A percentile compares a stretch with the other conserved stretches of the same genome.
These are phyloP conservation scores for Aplosporella prunicola DNA, from an alignment of 2,329 filamentous ascomycete genomes.

Conservation along the genomic window DNA sequence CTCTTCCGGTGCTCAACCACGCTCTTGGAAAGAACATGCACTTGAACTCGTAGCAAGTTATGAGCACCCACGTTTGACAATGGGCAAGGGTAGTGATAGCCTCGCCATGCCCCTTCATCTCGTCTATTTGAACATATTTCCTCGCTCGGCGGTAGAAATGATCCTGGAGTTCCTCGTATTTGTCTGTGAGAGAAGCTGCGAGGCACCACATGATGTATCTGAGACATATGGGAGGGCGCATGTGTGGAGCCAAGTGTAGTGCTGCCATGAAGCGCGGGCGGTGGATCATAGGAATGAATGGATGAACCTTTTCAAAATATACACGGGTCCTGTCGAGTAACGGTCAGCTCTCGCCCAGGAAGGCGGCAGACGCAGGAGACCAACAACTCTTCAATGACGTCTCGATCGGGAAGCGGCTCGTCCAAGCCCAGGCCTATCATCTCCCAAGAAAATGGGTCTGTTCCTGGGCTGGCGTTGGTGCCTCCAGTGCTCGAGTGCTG, in stretches of 20 bases:
- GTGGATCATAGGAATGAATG: slow-evolving; percentile 80
- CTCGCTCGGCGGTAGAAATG: slow-evolving; percentile 83
- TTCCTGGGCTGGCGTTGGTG: background rate
- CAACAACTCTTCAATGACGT: slow-evolving; percentile 79
- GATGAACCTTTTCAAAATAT: slow-evolving; percentile 86
- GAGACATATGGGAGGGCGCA: slow-evolving; percentile 77
- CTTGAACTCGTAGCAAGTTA: slow-evolving; percentile 85
- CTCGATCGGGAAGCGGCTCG: slow-evolving; percentile 67
- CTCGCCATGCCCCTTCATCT: slow-evolving; percentile 88
- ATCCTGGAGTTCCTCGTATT: slow-evolving; percentile 68
- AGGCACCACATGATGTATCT: slow-evolving; percentile 95
- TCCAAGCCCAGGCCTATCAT: slow-evolving; percentile 73
- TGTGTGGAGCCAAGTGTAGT: slow-evolving; percentile 78
- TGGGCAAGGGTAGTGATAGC: slow-evolving; percentile 77
- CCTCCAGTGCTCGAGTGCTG: too few species aligned
- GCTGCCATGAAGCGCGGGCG: slow-evolving; percentile 77
- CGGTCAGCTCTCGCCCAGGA: background rate
- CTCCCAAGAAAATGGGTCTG: slow-evolving; percentile 60
- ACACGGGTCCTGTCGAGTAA: slow-evolving; percentile 55
- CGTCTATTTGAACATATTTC: slow-evolving; percentile 83
- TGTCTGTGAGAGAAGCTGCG: slow-evolving; percentile 76
- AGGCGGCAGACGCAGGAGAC: slow-evolving; percentile 18
- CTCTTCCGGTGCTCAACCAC: slow-evolving; percentile 83
- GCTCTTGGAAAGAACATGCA: slow-evolving; percentile 95
- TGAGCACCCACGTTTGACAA: slow-evolving; percentile 72